Conservation (phyloP, 2,329 filamentous ascomycete genomes). For the Xylariales sp. region DNA sequence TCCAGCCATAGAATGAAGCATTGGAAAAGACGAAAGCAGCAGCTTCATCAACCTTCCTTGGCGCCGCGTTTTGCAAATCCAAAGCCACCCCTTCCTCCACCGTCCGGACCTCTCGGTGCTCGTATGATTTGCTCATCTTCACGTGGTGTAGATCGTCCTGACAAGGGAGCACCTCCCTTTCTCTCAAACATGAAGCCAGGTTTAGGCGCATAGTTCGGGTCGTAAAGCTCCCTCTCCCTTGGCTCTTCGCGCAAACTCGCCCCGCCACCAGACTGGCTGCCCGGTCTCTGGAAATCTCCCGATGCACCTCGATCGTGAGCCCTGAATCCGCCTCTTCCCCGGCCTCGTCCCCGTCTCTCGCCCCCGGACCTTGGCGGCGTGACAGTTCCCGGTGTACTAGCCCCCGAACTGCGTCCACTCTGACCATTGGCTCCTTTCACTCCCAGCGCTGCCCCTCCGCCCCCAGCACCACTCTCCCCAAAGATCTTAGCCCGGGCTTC, state of each 20-base stretch:
- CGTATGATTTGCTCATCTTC: slow-evolving; percentile 65
- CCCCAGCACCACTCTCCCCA: slow-evolving; percentile 44
- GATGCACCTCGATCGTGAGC: slow-evolving; percentile 29
- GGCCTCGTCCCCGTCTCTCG: slow-evolving; percentile 44
- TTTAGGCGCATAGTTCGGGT: slow-evolving; percentile 67
- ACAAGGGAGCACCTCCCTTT: slow-evolving; percentile 29
- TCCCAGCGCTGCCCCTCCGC: slow-evolving; percentile 13
- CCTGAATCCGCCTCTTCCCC: slow-evolving; percentile 39
- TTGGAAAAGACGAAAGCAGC: too few species aligned
- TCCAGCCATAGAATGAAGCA: neutral
- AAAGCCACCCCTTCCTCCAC: slow-evolving; percentile 71
- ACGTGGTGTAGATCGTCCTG: slow-evolving; percentile 44
- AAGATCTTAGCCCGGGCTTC: slow-evolving; percentile 86
- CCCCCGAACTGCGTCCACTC: slow-evolving; percentile 37
- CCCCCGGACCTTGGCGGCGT: slow-evolving; percentile 52
- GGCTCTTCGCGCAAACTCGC: slow-evolving; percentile 35
- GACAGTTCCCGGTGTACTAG: slow-evolving; percentile 57
- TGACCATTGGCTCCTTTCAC: slow-evolving; percentile 5
- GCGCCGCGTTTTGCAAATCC: slow-evolving; percentile 66
- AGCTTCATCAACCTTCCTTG: slow-evolving; percentile 39
- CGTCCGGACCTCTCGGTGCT: slow-evolving; percentile 72
- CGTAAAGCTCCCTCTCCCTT: slow-evolving; percentile 55
- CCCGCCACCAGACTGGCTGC: slow-evolving; percentile 24
- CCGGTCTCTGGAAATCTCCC: slow-evolving; percentile 20
- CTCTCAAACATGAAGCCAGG: slow-evolving; percentile 48